Base-by-base conservation (phyloP, 2,329 filamentous ascomycete genomes). In the Setomelanomma holmii region DNA sequence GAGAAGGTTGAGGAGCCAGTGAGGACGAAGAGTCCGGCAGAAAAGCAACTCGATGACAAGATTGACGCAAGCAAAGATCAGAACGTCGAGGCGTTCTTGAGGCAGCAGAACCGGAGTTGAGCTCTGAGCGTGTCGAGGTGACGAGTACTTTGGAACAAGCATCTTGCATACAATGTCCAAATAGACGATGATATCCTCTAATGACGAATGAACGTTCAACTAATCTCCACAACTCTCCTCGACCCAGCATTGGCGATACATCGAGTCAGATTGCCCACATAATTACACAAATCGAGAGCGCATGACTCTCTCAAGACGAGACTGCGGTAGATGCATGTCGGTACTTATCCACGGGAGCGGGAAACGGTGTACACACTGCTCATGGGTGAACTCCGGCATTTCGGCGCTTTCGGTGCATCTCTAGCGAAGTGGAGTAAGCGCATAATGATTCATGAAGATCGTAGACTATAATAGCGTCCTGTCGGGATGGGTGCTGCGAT, bases 81-180 rank as follows among this genome's bases (percentile, higher is more conserved):
- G 40, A 53, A 67, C 38, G 67, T 75, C 1, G 74, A 75, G 44
- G 66, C 63, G 0, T 72, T 68, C 44, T 39, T 75, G 53, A 66
- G 73, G 45, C 61, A 64, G 45, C 56, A 73, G 55, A 67, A 52
- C 14, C 47, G 34, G 19, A 62, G 58, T 23, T 30, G 38, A 40
- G 23, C 11, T 2, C 2, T 36, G 34, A 36, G 16, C 12, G 16
- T 8, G 12, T 12, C 7, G 24, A 30, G 7, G 12, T 12, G 24
- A 7, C 24, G 24, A 6, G 24, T 30, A 30, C 7, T 30, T 30
- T 7, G 6, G 6, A 12, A 8, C 27, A 14, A 10, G 27, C 27
- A 30, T 30, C 10, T 30, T 30, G 27, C 27, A 30, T 30, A 30
- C n/a, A 30, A 30, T 30, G 14, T 30, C 27, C 27, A 30, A 14